Evolutionary conservation across 805 yeast species (phyloP).

Genomic region (Starmerella stigmatis): DNA sequence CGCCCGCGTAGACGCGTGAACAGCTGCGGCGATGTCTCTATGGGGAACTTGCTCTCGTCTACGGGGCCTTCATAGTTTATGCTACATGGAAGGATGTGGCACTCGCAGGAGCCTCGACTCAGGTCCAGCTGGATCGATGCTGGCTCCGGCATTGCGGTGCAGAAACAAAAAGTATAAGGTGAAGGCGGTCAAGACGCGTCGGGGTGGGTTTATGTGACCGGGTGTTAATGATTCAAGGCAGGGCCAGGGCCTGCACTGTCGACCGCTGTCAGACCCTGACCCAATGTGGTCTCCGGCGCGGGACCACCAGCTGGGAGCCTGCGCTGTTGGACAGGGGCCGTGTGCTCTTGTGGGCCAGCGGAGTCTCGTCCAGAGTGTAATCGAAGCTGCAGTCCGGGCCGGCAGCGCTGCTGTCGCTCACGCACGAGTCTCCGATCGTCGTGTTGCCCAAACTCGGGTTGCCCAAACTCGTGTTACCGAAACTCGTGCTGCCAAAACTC

Average conservation of each 20-base stretch:
- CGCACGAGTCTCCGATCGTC: neutral
- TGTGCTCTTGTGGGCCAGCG: conserved; percentile 5
- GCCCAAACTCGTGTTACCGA: no score
- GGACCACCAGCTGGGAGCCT: neutral
- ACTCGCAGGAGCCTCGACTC: neutral
- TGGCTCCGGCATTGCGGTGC: neutral
- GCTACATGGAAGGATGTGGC: conserved; percentile 22
- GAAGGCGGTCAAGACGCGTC: neutral
- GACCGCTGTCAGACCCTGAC: neutral
- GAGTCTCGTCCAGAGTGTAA: conserved; percentile 6
- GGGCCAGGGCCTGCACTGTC: neutral
- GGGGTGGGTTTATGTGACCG: no score
- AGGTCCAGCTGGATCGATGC: conserved; percentile 5
- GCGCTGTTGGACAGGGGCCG: neutral
- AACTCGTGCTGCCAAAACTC: no score
- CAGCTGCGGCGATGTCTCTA: neutral
- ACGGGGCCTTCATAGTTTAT: conserved; percentile 17
- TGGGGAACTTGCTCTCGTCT: conserved; percentile 14
- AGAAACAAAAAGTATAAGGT: neutral
- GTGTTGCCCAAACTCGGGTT: neutral
- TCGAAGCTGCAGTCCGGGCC: neutral
- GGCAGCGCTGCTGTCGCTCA: neutral
- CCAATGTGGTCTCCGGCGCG: conserved; percentile 2
- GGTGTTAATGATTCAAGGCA: no score
- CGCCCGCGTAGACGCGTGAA: conserved; percentile 21